Base-by-base conservation (phyloP, 2,329 filamentous ascomycete species). In the Rhinocladiella similis region DNA sequence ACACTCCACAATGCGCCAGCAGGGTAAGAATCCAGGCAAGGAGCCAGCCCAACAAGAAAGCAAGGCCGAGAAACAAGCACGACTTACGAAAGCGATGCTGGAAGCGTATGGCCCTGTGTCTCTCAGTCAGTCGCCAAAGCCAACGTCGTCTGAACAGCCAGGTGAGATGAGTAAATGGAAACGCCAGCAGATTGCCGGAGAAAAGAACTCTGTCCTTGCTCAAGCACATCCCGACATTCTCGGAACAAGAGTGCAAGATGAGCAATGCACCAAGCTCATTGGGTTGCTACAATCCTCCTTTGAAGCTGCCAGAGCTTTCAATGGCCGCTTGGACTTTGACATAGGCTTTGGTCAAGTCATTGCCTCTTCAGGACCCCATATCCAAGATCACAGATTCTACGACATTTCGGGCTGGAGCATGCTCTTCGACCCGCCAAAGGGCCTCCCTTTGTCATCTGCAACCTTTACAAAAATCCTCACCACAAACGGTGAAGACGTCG, bases 401-500 rank as follows among this genome's bases (percentile, higher is more conserved):
- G 54, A 63, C 45, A 20, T 61, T 3, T 63, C 63, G 5, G 62
- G 66, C 47, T 72, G 71, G 72, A 62, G 64, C 18, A 56, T 51
- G 10, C 56, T 72, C 1, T 75, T 76, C 46, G 66, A 69, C 19
- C 22, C 45, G n/a, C 45, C 55, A 16, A 25, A 19, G 9, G 41
- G 33, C 22, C 27, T 29, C 4, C 22, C 36, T n/a, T 53, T 29
- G 22, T 50, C 50, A 1, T 66, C 64, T 6, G 70, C 70, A 1
- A 67, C 64, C 6, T 76, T 77, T 51, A 67, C 70, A 35, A 68
- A 69, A 42, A 66, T 68, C 42, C 53, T 77, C 14, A 76, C 74
- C n/a, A 67, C 68, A 1, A 72, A 70, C n/a, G 72, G 73, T 12
- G 61, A 64, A 2, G 75, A 77, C 50, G 59, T 75, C 45, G 73